A percentile compares a stretch with the other conserved stretches of the same genome.
phyloP scores from a whole-genome alignment of 2,329 filamentous ascomycete species.

The Ceratocystis huliohia region DNA sequence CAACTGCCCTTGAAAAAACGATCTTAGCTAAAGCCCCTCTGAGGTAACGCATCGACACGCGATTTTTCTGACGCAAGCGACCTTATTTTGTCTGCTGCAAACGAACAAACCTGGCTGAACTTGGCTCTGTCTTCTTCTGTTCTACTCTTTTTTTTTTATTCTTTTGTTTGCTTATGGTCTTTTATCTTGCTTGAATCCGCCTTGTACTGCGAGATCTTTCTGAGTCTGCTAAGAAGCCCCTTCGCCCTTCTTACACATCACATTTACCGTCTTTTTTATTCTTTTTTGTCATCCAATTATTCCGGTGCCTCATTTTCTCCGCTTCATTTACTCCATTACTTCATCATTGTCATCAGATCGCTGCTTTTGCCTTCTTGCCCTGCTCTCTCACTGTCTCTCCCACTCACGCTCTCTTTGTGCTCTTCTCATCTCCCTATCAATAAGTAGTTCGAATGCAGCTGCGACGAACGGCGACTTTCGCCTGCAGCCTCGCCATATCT shows the following conservation, averaged over 20 bases:
- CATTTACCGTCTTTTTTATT: slow-evolving; percentile 8
- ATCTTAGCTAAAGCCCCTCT: neutral
- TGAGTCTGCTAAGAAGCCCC: too few species aligned
- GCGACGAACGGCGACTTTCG: neutral
- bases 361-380: neutral
- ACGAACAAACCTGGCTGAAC: neutral
- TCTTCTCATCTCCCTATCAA: neutral
- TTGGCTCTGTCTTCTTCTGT: neutral
- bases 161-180: neutral
- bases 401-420: too few species aligned
- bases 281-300: slow-evolving; percentile 2
- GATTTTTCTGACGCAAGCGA: slow-evolving; percentile 13
- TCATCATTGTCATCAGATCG: neutral
- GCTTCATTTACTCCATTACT: neutral
- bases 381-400: too few species aligned
- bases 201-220: neutral
- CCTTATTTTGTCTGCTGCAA: neutral
- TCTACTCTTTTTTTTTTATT: neutral
- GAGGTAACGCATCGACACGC: neutral
- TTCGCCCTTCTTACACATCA: neutral
- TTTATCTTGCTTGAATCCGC: neutral
- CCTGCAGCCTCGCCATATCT: slow-evolving; percentile 7
- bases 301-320: neutral
- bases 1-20: slow-evolving; percentile 1
- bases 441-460: slow-evolving; percentile 10